These are phyloP conservation scores for Spathaspora hagerdaliae DNA, from an alignment of 805 yeast species.

Conservation along the genomic window DNA sequence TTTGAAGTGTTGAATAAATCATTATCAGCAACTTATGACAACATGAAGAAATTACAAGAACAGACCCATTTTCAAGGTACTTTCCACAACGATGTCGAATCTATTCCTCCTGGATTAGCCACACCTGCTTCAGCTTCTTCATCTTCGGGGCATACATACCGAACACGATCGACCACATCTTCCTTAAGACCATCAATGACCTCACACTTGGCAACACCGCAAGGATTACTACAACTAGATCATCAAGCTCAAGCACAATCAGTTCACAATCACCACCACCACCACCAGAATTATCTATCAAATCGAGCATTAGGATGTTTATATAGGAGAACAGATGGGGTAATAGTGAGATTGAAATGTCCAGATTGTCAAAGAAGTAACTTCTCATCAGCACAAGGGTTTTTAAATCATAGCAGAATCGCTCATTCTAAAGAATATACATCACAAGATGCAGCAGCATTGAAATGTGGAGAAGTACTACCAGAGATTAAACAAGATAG, in stretches of 20 bases:
- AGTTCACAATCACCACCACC: neutral
- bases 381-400: conserved; percentile 78
- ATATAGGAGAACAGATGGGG: conserved; percentile 66
- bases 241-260: neutral
- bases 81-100: neutral
- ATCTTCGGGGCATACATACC: conserved; percentile 25
- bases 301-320: conserved; percentile 43
- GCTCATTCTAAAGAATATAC: conserved; percentile 70
- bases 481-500: conserved; percentile 56
- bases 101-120: neutral
- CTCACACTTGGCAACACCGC: conserved; percentile 7
- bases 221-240: neutral
- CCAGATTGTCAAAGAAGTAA: conserved; percentile 63
- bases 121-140: neutral
- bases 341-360: conserved; percentile 64
- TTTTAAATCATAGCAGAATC: conserved; percentile 69
- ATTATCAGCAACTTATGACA: conserved; percentile 26
- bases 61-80: neutral
- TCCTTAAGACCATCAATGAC: conserved; percentile 50
- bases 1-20: conserved; percentile 32
- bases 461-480: conserved; percentile 56
- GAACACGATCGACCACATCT: conserved; percentile 50
- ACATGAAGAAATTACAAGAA: neutral
- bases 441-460: conserved; percentile 72
- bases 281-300: neutral